Evolutionary conservation across 768 basidiomycete species (phyloP).

Genomic region (Mycena amicta): DNA sequence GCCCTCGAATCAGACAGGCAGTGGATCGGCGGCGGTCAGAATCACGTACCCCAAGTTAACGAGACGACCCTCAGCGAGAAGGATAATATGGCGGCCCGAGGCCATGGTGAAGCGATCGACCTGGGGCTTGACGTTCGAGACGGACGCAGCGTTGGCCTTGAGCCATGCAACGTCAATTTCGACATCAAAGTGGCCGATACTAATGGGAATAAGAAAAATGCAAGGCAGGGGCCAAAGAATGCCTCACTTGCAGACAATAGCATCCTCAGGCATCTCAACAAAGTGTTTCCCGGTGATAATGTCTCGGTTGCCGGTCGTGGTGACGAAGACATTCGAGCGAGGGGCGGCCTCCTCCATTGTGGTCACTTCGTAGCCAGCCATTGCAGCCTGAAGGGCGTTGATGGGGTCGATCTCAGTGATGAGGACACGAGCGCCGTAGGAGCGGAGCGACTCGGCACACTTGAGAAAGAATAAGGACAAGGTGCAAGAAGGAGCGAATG

Average conservation of each 20-base stretch:
- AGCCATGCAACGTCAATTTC: constrained; percentile 99
- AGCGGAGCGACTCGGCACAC: constrained; percentile 96
- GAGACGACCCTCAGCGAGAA: constrained; percentile 97
- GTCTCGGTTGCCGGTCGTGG: constrained; percentile 98
- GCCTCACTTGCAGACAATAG: constrained; percentile 94
- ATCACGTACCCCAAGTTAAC: constrained; percentile 88
- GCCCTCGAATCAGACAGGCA: neutral
- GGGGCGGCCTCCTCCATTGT: constrained; percentile 98
- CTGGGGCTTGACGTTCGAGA: constrained; percentile 95
- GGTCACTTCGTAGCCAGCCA: constrained; percentile 98
- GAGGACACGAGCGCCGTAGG: constrained; percentile 96
- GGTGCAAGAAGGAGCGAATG: neutral
- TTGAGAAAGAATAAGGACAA: constrained; percentile 33
- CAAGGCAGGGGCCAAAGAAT: neutral
- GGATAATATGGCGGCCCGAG: constrained; percentile 91
- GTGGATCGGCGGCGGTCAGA: neutral
- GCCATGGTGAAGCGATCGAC: constrained; percentile 97
- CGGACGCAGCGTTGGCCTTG: constrained; percentile 85
- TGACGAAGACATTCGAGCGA: constrained; percentile 90
- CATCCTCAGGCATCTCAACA: constrained; percentile 93
- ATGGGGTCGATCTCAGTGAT: constrained; percentile 99
- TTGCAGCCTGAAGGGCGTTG: constrained; percentile 99
- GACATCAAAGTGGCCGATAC: constrained; percentile 85
- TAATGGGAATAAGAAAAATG: constrained; percentile 29
- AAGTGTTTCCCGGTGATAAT: constrained; percentile 96